phyloP scores from a whole-genome alignment of 208 protist genomes.

The Entamoeba nuttalli region DNA sequence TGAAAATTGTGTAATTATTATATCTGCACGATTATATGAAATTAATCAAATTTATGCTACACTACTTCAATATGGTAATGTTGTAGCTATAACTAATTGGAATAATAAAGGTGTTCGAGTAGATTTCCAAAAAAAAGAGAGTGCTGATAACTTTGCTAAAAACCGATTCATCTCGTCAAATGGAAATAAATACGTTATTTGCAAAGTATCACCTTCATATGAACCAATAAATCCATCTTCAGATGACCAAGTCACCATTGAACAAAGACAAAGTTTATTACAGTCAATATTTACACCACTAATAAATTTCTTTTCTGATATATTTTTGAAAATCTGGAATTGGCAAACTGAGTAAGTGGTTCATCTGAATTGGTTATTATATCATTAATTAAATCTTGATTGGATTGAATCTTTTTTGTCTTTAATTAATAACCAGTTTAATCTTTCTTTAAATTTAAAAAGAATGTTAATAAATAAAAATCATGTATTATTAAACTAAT shows the following conservation, averaged over 20 bases:
- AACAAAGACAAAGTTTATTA: background rate
- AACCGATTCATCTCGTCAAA: background rate
- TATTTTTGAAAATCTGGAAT: background rate
- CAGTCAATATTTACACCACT: background rate
- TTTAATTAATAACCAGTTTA: too few relatives aligned
- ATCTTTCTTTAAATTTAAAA: too few relatives aligned
- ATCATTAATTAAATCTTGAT: background rate
- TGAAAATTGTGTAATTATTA: background rate
- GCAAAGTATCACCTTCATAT: too few relatives aligned
- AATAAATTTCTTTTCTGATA: background rate
- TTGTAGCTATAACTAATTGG: background rate
- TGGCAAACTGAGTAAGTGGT: background rate
- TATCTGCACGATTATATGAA: background rate
- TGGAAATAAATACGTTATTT: too few relatives aligned
- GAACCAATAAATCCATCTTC: background rate
- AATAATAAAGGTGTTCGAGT: background rate
- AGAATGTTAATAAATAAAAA: too few relatives aligned
- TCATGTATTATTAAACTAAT: too few relatives aligned
- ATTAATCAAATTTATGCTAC: background rate
- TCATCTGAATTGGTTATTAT: background rate
- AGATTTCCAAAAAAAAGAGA: background rate
- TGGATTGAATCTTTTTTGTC: too few relatives aligned
- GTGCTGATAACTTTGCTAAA: background rate
- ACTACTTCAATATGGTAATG: background rate
- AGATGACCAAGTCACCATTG: background rate